A percentile compares a stretch with the other conserved stretches of the same genome.
phyloP scores from a whole-genome alignment of 148 eudicot species.

The Vaccinium vitisidaea region DNA sequence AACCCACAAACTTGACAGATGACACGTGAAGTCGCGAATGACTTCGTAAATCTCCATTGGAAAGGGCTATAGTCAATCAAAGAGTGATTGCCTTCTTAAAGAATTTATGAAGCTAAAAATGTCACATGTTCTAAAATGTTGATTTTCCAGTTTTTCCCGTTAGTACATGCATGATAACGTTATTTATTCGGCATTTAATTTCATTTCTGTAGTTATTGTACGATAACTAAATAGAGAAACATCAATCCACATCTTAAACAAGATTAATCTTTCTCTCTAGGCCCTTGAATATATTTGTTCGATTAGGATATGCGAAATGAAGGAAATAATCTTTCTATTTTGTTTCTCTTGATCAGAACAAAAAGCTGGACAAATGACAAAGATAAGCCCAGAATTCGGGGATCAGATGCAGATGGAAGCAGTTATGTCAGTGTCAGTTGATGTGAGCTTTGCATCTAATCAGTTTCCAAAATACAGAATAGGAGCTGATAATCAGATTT shows the following conservation, averaged over 20 bases:
- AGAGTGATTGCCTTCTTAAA: background rate
- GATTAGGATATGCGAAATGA: background rate
- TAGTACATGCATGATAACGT: background rate
- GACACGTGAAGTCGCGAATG: too few relatives aligned
- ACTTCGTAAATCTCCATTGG: background rate
- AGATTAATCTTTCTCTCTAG: background rate
- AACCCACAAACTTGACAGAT: too few relatives aligned
- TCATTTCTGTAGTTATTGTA: background rate
- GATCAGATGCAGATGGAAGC: constrained; percentile 48
- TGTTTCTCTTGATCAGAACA: constrained; percentile 19
- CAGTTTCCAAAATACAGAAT: constrained; percentile 83
- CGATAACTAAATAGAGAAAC: background rate
- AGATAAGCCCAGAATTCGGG: constrained; percentile 84
- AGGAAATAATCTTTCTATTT: constrained; percentile 1
- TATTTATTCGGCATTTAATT: background rate
- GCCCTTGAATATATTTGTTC: background rate
- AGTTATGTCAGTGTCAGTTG: constrained; percentile 66
- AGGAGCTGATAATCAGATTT: constrained; percentile 84
- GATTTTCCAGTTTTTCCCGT: background rate
- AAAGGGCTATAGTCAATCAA: background rate
- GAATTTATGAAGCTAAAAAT: background rate
- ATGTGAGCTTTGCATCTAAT: constrained; percentile 74
- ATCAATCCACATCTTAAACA: background rate
- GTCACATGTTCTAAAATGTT: background rate
- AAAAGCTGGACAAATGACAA: constrained; percentile 54